phyloP scores from a whole-genome alignment of 176 grass and related monocot genomes.

The Tillandsia leiboldiana region DNA sequence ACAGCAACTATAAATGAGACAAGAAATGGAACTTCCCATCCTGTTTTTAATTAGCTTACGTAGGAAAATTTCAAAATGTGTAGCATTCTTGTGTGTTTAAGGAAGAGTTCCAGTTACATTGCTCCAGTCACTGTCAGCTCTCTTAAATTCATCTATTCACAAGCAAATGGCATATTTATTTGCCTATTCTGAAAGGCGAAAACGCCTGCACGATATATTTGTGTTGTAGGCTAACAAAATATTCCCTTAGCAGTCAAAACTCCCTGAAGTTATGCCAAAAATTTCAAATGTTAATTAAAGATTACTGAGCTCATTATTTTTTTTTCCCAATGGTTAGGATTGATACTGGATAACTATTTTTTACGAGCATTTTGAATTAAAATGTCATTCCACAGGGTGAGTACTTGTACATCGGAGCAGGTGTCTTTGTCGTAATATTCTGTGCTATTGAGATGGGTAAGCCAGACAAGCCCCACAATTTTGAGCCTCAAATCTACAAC shows the following conservation, averaged over 20 bases:
- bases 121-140: too few relatives aligned
- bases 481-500: constrained; percentile 91
- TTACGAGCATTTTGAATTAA: neutral
- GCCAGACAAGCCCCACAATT: constrained; percentile 89
- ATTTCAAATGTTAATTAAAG: neutral
- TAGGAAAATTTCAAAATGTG: too few relatives aligned
- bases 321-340: neutral
- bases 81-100: too few relatives aligned
- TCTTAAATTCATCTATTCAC: too few relatives aligned
- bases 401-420: constrained; percentile 91
- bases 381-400: constrained; percentile 41
- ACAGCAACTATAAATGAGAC: too few relatives aligned
- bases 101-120: too few relatives aligned
- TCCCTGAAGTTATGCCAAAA: neutral
- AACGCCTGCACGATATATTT: too few relatives aligned
- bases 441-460: constrained; percentile 87
- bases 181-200: too few relatives aligned
- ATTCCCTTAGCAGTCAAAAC: neutral
- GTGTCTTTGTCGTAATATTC: constrained; percentile 53
- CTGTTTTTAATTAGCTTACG: too few relatives aligned
- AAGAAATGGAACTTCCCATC: too few relatives aligned
- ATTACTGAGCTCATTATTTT: neutral
- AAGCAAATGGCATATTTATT: too few relatives aligned
- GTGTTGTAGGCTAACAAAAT: neutral
- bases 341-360: too few relatives aligned